Evolutionary conservation across 1,284 basidiomycete species (phyloP).

Genomic region (Fomitopsis palustris): DNA sequence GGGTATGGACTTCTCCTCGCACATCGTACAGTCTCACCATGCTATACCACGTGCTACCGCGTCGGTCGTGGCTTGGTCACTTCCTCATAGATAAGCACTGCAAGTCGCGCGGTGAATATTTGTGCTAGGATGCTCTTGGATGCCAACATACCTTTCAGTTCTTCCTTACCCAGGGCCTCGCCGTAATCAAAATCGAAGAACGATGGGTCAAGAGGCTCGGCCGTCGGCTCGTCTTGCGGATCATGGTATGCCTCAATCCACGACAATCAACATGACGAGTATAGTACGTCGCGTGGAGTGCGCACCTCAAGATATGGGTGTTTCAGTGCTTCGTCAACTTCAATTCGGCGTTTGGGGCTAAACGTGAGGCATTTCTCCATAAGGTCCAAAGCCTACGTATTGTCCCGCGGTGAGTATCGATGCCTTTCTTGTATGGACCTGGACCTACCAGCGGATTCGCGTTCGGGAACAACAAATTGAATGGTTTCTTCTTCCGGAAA

Average conservation of each 20-base stretch:
- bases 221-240: conserved; percentile 82
- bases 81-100: conserved; percentile 60
- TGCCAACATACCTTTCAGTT: conserved; percentile 58
- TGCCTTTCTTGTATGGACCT: not conserved
- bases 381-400: conserved; percentile 72
- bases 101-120: not conserved
- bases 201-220: conserved; percentile 75
- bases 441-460: conserved; percentile 70
- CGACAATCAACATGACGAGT: not conserved
- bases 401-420: not conserved
- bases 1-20: conserved; percentile 2
- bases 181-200: conserved; percentile 91
- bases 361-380: conserved; percentile 90
- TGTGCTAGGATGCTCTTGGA: too few relatives aligned
- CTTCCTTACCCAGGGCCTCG: conserved; percentile 60
- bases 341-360: conserved; percentile 87
- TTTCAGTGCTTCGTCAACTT: conserved; percentile 84
- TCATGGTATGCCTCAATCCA: conserved; percentile 79
- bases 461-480: conserved; percentile 72
- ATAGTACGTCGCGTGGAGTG: not conserved
- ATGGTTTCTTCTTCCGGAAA: conserved; percentile 84
- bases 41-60: not conserved
- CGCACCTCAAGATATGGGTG: conserved; percentile 86
- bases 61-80: conserved; percentile 34
- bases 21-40: not conserved